Evolutionary conservation across 768 basidiomycete species (phyloP).

Genomic region (Lentinula aciculospora): DNA sequence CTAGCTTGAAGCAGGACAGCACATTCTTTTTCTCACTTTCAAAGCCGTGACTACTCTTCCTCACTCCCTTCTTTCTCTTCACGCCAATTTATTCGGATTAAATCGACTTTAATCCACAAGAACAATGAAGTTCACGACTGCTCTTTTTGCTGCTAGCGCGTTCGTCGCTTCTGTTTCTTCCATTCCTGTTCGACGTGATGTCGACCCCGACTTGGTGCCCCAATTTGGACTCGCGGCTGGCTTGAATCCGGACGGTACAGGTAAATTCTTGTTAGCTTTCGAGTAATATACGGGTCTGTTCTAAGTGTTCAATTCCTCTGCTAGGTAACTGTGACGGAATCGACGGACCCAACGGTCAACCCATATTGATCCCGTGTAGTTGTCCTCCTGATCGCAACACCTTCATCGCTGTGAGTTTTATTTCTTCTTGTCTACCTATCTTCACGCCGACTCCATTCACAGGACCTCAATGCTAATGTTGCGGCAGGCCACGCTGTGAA

Average conservation of each 20-base stretch:
- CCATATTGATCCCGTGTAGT: slow-evolving; percentile 56
- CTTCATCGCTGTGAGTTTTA: slow-evolving; percentile 42
- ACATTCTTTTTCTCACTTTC: not conserved
- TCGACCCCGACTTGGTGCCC: slow-evolving; percentile 46
- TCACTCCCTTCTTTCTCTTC: not conserved
- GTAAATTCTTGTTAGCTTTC: slow-evolving; percentile 58
- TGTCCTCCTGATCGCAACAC: slow-evolving; percentile 53
- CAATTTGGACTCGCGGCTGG: slow-evolving; percentile 53
- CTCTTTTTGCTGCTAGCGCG: slow-evolving; percentile 23
- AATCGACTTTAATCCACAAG: slow-evolving; percentile 1
- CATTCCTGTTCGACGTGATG: slow-evolving; percentile 36
- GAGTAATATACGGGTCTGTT: slow-evolving; percentile 17
- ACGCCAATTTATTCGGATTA: slow-evolving; percentile 3
- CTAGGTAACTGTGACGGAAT: slow-evolving; percentile 65
- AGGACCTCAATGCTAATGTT: slow-evolving; percentile 51
- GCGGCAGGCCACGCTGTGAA: slow-evolving; percentile 58
- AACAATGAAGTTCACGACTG: slow-evolving; percentile 28
- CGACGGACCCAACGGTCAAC: slow-evolving; percentile 46
- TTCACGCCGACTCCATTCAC: not conserved
- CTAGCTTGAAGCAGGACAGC: slow-evolving; percentile 6
- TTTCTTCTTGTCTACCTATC: not conserved
- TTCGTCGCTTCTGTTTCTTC: slow-evolving; percentile 32
- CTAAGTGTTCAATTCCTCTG: slow-evolving; percentile 19
- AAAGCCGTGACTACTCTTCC: not conserved
- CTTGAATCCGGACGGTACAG: slow-evolving; percentile 54